phyloP scores from a whole-genome alignment of 331 rosid genomes.

The Cucumis variabilis region DNA sequence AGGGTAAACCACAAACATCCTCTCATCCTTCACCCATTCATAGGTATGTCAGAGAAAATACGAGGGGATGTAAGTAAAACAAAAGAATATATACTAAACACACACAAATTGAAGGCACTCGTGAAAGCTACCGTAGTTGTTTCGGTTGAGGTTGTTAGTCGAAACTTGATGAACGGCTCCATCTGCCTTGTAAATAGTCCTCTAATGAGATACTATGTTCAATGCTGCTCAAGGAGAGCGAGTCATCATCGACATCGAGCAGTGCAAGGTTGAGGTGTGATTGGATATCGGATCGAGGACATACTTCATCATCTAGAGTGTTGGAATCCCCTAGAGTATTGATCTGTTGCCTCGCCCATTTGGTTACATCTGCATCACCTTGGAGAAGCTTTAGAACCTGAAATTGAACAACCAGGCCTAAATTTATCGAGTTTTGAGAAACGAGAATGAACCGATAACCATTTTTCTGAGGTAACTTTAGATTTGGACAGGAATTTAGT shows the following conservation, averaged over 20 bases:
- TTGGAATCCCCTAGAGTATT: conserved; percentile 52
- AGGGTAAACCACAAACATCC: conserved; percentile 90
- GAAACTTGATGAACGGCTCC: conserved; percentile 96
- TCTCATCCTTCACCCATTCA: conserved; percentile 82
- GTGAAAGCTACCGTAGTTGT: conserved; percentile 29
- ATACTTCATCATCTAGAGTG: conserved; percentile 61
- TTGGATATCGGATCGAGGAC: conserved; percentile 70
- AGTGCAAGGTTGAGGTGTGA: conserved; percentile 92
- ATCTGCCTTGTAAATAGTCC: conserved; percentile 87
- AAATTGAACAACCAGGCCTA: conserved; percentile 36
- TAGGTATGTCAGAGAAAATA: conserved; percentile 22
- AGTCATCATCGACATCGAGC: conserved; percentile 92
- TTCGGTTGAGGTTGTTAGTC: conserved; percentile 54
- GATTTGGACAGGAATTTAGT: background rate
- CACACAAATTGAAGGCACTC: conserved; percentile 33
- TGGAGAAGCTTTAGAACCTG: conserved; percentile 85
- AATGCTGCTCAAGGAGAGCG: conserved; percentile 82
- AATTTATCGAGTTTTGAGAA: background rate
- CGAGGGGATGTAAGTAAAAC: conserved; percentile 32
- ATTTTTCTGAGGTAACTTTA: background rate
- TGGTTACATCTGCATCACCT: conserved; percentile 71
- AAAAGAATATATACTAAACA: conserved; percentile 52
- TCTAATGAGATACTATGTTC: conserved; percentile 78
- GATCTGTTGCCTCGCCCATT: conserved; percentile 84
- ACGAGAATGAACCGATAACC: background rate